A percentile compares a stretch with the other conserved stretches of the same genome.
These are phyloP conservation scores for Phaffia tasmanica DNA, from an alignment of 768 basidiomycete genomes.

Conservation along the genomic window DNA sequence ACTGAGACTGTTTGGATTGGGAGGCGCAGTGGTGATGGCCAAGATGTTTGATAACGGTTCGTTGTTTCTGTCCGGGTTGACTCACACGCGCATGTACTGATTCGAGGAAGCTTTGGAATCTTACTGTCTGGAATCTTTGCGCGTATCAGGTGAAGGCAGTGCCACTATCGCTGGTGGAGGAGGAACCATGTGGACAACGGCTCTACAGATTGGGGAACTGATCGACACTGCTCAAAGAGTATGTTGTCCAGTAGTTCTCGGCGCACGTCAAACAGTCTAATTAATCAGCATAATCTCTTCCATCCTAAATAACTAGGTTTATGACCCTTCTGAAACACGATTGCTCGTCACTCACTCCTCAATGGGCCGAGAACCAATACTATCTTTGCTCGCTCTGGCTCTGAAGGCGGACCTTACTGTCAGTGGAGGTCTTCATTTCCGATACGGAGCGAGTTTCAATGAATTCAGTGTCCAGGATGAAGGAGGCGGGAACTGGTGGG, in stretches of 20 bases:
- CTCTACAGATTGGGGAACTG: conserved; percentile 92
- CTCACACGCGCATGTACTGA: no score
- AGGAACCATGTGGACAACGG: conserved; percentile 98
- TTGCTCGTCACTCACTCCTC: conserved; percentile 84
- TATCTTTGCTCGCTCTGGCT: conserved; percentile 76
- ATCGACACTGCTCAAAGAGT: conserved; percentile 94
- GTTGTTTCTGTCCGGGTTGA: neutral
- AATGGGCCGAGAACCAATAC: conserved; percentile 83
- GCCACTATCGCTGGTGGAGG: conserved; percentile 97
- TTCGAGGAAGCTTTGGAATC: neutral
- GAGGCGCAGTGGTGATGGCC: conserved; percentile 87
- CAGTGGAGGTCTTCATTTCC: conserved; percentile 88
- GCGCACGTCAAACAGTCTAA: neutral
- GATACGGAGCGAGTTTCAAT: conserved; percentile 90
- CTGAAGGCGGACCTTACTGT: conserved; percentile 90
- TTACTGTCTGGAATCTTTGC: neutral
- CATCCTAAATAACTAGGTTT: conserved; percentile 38
- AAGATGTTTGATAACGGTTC: conserved; percentile 45
- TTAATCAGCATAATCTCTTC: neutral
- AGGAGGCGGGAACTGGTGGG: conserved; percentile 63
- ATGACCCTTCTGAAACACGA: conserved; percentile 84
- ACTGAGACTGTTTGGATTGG: conserved; percentile 85
- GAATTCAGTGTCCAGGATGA: conserved; percentile 89
- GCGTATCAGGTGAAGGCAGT: conserved; percentile 39
- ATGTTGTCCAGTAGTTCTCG: conserved; percentile 17